Percentiles rank a stretch among this genome's conserved stretches.
phyloP scores from a whole-genome alignment of 257 asterid genomes.

The Cruciata laevipes region DNA sequence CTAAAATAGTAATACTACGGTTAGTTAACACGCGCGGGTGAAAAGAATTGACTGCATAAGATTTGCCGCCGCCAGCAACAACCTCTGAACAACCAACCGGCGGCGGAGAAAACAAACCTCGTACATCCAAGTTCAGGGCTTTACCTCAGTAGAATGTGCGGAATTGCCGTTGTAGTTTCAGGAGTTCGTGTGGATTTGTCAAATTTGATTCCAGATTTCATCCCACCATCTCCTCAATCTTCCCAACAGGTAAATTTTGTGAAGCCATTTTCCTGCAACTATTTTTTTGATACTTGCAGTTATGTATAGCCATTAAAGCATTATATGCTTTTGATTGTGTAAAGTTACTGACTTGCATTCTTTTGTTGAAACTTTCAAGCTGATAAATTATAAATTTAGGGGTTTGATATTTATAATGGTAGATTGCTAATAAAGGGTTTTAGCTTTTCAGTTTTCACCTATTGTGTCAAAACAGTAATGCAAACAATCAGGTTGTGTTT shows the following conservation, averaged over 20 bases:
- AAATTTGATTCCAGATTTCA: conserved; percentile 27
- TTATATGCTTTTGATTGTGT: too few relatives aligned
- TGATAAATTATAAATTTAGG: neutral
- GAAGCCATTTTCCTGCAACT: neutral
- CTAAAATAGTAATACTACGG: neutral
- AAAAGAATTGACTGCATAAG: neutral
- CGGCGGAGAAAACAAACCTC: neutral
- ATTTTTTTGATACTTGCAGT: neutral
- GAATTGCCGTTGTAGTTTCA: conserved; percentile 63
- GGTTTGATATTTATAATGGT: neutral
- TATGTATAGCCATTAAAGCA: neutral
- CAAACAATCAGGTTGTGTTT: neutral
- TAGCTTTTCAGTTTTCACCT: neutral
- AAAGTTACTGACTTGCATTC: neutral
- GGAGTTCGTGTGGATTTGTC: conserved; percentile 60
- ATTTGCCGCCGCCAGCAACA: neutral
- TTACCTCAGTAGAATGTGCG: conserved; percentile 49
- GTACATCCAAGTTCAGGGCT: conserved; percentile 19
- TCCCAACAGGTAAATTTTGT: conserved; percentile 24
- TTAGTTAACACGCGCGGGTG: neutral
- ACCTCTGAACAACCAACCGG: neutral
- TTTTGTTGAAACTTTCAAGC: neutral
- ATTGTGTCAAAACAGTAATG: neutral
- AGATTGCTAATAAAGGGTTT: neutral
- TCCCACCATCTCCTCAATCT: conserved; percentile 32